Conservation (phyloP, 768 basidiomycete species). For the Russula dissimulans region DNA sequence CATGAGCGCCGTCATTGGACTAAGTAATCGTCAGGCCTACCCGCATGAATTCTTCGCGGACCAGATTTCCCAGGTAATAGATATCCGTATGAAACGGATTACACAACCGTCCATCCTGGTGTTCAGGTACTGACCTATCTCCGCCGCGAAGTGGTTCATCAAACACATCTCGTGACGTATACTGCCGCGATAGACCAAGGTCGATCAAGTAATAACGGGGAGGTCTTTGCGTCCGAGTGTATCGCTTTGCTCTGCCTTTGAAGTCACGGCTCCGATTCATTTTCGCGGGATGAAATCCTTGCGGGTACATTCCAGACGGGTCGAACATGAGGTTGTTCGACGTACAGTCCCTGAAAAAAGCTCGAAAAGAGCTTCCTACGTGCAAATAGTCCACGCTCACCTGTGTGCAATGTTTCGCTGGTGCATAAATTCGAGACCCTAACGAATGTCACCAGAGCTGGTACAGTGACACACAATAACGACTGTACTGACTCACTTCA, state of each 20-base stretch:
- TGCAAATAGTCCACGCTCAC: neutral
- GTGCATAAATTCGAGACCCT: neutral
- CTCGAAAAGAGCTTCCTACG: neutral
- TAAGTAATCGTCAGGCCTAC: neutral
- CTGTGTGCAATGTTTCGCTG: neutral
- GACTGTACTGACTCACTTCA: neutral
- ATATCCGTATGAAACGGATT: neutral
- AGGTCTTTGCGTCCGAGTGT: conserved; percentile 17
- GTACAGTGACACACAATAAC: neutral
- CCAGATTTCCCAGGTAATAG: neutral
- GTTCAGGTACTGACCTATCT: neutral
- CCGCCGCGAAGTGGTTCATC: neutral
- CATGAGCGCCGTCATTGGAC: neutral
- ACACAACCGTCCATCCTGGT: neutral
- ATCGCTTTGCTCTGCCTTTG: conserved; percentile 21
- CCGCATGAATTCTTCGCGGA: neutral
- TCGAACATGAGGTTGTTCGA: neutral
- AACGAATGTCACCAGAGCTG: neutral
- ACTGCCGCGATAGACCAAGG: neutral
- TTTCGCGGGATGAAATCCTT: neutral
- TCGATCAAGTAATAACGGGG: conserved; percentile 12
- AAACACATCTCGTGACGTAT: neutral
- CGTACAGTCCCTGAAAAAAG: neutral
- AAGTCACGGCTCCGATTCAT: conserved; percentile 14
- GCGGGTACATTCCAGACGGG: neutral